phyloP scores from a whole-genome alignment of 1,284 basidiomycete species.

The Sanghuangporus weigelae region DNA sequence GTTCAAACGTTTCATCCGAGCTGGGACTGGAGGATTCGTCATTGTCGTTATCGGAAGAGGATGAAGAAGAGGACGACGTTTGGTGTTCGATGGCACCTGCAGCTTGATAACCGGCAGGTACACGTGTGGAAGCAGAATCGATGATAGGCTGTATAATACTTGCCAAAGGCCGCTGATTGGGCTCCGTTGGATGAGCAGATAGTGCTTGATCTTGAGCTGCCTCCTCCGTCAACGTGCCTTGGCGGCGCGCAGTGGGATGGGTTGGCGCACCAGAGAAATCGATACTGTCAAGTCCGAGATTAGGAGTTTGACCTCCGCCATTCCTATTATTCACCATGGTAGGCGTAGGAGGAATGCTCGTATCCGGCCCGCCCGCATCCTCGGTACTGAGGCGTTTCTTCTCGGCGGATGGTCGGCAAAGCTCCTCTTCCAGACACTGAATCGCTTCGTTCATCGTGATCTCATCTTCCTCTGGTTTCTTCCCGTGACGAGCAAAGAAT shows the following conservation, averaged over 20 bases:
- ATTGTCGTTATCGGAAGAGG: slow-evolving; percentile 24
- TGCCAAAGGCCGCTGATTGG: slow-evolving; percentile 38
- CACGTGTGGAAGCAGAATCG: slow-evolving; percentile 15
- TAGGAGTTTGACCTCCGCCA: slow-evolving; percentile 30
- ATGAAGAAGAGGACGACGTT: slow-evolving; percentile 23
- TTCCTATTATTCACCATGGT: slow-evolving; percentile 30
- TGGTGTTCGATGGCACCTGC: slow-evolving; percentile 7
- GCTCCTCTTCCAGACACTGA: slow-evolving; percentile 74
- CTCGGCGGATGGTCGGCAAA: slow-evolving; percentile 67
- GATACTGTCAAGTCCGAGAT: slow-evolving; percentile 41
- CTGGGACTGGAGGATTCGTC: slow-evolving; percentile 21
- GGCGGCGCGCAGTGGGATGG: slow-evolving; percentile 21
- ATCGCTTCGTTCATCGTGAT: slow-evolving; percentile 79
- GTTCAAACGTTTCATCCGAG: slow-evolving; percentile 58
- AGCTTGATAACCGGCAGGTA: slow-evolving; percentile 15
- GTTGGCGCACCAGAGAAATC: slow-evolving; percentile 59
- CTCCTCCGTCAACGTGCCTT: slow-evolving; percentile 12
- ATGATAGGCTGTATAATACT: slow-evolving; percentile 20
- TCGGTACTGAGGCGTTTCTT: slow-evolving; percentile 54
- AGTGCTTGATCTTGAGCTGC: slow-evolving; percentile 17
- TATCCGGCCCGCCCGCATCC: slow-evolving; percentile 26
- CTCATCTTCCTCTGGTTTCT: slow-evolving; percentile 65
- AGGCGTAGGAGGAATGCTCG: slow-evolving; percentile 44
- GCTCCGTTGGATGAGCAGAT: slow-evolving; percentile 36
- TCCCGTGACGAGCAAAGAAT: slow-evolving; percentile 74